These are phyloP conservation scores for Blastobotrys raffinosifermentans DNA, from an alignment of 1,139 yeast genomes.

Conservation along the genomic window DNA sequence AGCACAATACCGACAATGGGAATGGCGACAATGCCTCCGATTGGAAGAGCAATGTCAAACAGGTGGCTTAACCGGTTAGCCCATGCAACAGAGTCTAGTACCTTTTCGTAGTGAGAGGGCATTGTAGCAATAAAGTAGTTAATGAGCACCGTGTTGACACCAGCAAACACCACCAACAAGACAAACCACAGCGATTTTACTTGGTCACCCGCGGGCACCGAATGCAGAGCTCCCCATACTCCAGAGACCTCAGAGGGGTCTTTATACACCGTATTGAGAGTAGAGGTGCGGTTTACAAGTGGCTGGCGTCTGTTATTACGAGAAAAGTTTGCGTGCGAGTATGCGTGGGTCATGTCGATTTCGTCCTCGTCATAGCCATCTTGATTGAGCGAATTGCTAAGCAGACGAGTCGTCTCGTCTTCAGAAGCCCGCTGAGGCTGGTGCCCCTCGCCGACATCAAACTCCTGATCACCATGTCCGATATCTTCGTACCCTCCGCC, in stretches of 20 bases:
- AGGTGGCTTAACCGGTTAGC: conserved; percentile 63
- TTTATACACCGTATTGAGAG: conserved; percentile 20
- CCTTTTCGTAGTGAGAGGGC: conserved; percentile 66
- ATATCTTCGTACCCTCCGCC: too few relatives aligned
- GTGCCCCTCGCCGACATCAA: conserved; percentile 53
- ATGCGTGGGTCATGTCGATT: conserved; percentile 14
- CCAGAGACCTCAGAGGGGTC: conserved; percentile 51
- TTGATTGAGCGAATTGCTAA: conserved; percentile 4
- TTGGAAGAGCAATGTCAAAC: conserved; percentile 78
- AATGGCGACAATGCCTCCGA: conserved; percentile 79
- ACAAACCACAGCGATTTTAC: conserved; percentile 71
- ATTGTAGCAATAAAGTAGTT: conserved; percentile 90
- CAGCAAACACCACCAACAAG: conserved; percentile 69
- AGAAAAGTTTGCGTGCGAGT: conserved; percentile 5
- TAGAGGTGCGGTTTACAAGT: background rate
- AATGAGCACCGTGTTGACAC: conserved; percentile 83
- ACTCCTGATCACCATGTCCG: too few relatives aligned
- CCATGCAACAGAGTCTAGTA: conserved; percentile 48
- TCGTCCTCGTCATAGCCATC: conserved; percentile 6
- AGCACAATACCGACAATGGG: conserved; percentile 81
- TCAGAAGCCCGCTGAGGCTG: too few relatives aligned
- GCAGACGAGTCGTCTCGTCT: conserved; percentile 36
- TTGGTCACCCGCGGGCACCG: conserved; percentile 54
- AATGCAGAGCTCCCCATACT: conserved; percentile 80
- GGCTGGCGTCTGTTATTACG: background rate